Percentiles rank a stretch among this genome's conserved stretches.
Conservation (phyloP, 306 rosid genomes). For the Quercus glauca region DNA sequence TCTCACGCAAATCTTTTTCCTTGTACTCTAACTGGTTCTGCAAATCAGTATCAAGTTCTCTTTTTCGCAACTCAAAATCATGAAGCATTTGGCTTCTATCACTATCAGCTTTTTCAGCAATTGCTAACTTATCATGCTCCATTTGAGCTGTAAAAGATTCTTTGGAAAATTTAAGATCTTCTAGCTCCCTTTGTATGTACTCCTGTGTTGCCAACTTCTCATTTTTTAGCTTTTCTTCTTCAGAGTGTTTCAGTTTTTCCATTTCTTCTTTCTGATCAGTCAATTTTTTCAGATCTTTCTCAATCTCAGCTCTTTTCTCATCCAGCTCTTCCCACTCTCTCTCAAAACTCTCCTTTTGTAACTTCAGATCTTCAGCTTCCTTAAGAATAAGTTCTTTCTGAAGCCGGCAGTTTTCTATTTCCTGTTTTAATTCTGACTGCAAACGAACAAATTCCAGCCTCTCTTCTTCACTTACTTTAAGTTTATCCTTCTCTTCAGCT, state of each 20-base stretch:
- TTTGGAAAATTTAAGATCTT: constrained; percentile 62
- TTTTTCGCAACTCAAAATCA: constrained; percentile 65
- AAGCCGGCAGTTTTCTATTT: constrained; percentile 75
- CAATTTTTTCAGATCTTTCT: constrained; percentile 63
- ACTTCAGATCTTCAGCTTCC: constrained; percentile 87
- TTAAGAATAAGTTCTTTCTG: constrained; percentile 78
- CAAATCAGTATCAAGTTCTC: constrained; percentile 80
- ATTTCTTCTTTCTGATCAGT: constrained; percentile 66
- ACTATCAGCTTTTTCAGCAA: constrained; percentile 66
- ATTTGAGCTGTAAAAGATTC: constrained; percentile 76
- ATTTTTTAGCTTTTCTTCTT: constrained; percentile 72
- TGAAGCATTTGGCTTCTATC: constrained; percentile 76
- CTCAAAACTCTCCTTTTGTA: constrained; percentile 87
- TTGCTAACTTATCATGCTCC: constrained; percentile 67
- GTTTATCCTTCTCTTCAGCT: constrained; percentile 55
- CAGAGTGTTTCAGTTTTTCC: constrained; percentile 53
- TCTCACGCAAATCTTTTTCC: constrained; percentile 67
- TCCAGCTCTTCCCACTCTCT: constrained; percentile 97
- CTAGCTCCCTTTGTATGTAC: constrained; percentile 65
- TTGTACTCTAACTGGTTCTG: constrained; percentile 75
- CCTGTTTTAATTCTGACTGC: constrained; percentile 85
- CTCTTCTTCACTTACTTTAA: constrained; percentile 78
- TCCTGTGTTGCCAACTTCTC: constrained; percentile 60
- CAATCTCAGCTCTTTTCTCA: constrained; percentile 74
- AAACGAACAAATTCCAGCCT: constrained; percentile 61